A percentile compares a stretch with the other conserved stretches of the same genome.
These are phyloP conservation scores for Ochromonas danica DNA, from an alignment of 108 stramenopile genomes.

Conservation along the genomic window DNA sequence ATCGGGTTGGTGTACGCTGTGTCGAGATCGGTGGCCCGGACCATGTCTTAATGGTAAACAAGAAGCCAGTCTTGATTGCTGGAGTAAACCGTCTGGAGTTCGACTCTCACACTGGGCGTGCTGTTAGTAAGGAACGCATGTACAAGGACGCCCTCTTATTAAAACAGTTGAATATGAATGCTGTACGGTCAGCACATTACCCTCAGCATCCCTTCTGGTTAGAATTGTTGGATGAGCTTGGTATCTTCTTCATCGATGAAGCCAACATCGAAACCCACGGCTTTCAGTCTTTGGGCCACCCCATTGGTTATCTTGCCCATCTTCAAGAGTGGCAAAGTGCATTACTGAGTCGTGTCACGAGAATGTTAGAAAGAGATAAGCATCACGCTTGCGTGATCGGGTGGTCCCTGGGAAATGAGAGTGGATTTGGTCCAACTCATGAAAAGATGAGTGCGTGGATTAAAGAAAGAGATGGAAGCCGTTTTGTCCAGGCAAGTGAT, in stretches of 20 bases:
- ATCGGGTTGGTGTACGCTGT: constrained; percentile 74
- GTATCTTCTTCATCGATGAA: constrained; percentile 91
- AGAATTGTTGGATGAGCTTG: constrained; percentile 79
- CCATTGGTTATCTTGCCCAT: constrained; percentile 33
- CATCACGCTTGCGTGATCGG: constrained; percentile 85
- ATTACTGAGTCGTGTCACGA: constrained; percentile 66
- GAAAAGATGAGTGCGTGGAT: constrained; percentile 57
- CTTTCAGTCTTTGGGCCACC: constrained; percentile 45
- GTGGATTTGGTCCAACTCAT: constrained; percentile 73
- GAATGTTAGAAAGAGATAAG: constrained; percentile 74
- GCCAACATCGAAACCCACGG: constrained; percentile 97
- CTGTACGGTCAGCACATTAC: constrained; percentile 88
- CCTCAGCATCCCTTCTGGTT: constrained; percentile 83
- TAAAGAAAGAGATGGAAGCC: constrained; percentile 57
- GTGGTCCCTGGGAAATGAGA: constrained; percentile 89
- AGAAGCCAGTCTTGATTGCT: constrained; percentile 65
- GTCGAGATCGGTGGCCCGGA: constrained; percentile 57
- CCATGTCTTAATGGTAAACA: constrained; percentile 55
- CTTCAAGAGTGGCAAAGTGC: constrained; percentile 67
- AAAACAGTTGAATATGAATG: constrained; percentile 84
- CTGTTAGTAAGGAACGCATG: constrained; percentile 48
- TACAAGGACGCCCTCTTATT: constrained; percentile 46
- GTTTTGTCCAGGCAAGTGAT: constrained; percentile 3
- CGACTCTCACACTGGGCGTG: constrained; percentile 64
- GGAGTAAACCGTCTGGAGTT: constrained; percentile 93